These are phyloP conservation scores for Allomyces macrogynus DNA, from an alignment of 192 early-diverging fungal species.

Conservation along the genomic window DNA sequence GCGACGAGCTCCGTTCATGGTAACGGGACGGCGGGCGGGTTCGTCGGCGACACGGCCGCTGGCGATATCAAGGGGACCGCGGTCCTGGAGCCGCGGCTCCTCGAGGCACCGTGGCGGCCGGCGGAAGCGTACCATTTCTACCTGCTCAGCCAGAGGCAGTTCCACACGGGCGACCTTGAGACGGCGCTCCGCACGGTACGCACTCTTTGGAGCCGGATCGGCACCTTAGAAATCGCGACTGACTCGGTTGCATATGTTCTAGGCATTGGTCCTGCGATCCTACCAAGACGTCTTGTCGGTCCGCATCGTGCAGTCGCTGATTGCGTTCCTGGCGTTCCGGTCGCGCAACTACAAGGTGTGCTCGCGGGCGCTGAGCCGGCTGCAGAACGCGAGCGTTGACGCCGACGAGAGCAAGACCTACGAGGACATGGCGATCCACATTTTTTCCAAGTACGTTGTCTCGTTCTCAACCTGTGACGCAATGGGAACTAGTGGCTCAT, in stretches of 20 bases:
- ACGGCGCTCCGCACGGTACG: constrained; percentile 25
- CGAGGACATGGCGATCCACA: constrained; percentile 24
- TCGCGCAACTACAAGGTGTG: constrained; percentile 22
- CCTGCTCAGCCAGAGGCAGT: constrained; percentile 30
- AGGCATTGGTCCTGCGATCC: constrained; percentile 25
- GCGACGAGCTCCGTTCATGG: constrained; percentile 21
- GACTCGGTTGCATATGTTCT: neutral
- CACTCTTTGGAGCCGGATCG: neutral
- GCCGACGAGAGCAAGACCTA: constrained; percentile 17
- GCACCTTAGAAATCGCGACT: too few species aligned
- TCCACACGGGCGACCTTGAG: constrained; percentile 24
- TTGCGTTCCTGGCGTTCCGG: constrained; percentile 26
- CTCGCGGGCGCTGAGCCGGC: constrained; percentile 28
- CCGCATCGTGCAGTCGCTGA: constrained; percentile 18
- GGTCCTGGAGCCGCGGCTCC: constrained; percentile 17
- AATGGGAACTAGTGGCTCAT: neutral
- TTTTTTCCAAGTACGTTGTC: constrained; percentile 23
- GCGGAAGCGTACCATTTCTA: constrained; percentile 42
- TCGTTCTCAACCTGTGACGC: neutral
- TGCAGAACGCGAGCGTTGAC: constrained; percentile 16
- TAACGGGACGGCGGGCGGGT: too few species aligned
- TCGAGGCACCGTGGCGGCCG: constrained; percentile 32
- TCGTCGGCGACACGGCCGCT: too few species aligned
- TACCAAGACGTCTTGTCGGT: constrained; percentile 30
- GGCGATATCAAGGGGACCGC: constrained; percentile 3